Evolutionary conservation across 495 filamentous ascomycete species (phyloP), one percentile per base, ranked within the genome.

Genomic region (Annulohypoxylon nitens): DNA sequence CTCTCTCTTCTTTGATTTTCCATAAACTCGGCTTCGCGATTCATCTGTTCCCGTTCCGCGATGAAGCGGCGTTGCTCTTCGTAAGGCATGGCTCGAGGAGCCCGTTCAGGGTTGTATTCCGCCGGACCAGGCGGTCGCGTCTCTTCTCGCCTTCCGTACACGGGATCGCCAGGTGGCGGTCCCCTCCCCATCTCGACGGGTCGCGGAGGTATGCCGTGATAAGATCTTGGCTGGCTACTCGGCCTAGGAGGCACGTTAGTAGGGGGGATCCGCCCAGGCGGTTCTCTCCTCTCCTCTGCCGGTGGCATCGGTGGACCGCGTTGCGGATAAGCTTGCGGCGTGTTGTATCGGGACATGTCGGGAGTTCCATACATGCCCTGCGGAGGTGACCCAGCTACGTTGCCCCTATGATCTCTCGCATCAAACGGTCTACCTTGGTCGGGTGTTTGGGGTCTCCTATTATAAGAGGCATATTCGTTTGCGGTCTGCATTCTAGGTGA

Each of bases 391-490:
- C 79, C 86, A 58, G 80, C 85, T 16, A 80, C 75, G 63, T 75
- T 81, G 30, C 77, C 83, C 75, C 83, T 81, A 64, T 81, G 81
- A 62, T 86, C 84, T 14, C 85, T 77, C 10, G 72, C 60, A 14
- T 88, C 86, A 70, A 86, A 86, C 43, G 81, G 63, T 60, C 87
- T 79, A 39, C 83, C 82, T 62, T 89, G 88, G 33, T 94, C 92
- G 8, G 93, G 93, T 1, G 93, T 95, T 72, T 92, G 89, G 2
- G 93, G 91, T 45, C 91, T 87, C 45, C 90, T 89, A 71, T 69
- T 58, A 51, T 89, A 90, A 7, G 86, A 77, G 4, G 83, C 81
- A 76, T 92, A 90, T 12, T 93, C 90, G 61, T 80, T 69, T 10
- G 79, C 74, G 45, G 80, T 74, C 30, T 83, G 83, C 78, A 85